Base-by-base conservation (phyloP, 2,329 filamentous ascomycete genomes). In the Alternaria conjuncta region DNA sequence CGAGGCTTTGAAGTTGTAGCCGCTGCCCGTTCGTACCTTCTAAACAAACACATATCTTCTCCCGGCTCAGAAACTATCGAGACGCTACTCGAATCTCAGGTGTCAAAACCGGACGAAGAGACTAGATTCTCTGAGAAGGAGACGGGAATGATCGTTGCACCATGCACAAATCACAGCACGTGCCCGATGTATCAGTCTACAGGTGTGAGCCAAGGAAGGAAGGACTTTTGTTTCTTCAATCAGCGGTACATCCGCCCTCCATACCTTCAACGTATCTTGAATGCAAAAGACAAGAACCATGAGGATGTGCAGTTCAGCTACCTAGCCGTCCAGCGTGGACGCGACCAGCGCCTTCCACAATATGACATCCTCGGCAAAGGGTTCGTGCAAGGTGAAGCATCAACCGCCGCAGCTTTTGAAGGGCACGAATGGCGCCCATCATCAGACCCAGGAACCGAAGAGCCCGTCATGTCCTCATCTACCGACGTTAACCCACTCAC, bases 261-360 rank as follows among this genome's bases (percentile, higher is more conserved):
- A 0, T 97, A 94, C 79, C 85, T 97, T 59, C 93, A 96, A 76
- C 87, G 87, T 50, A 86, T 98, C 50, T 83, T 96, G 20, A 87
- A 88, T 18, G 89, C 87, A 23, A 85, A 81, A 65, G 87, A 90
- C 71, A 88, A 88, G 67, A 97, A 97, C 77, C 92, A 96, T 75
- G 95, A 97, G 77, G 94, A 98, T 74, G 87, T 97, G 13, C 87
- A 93, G 72, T 99, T 94, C 81, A 96, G 92, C 77, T 99, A 97
- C 78, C 76, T 99, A 13, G 92, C 92, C 4, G 87, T 98, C 18
- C 92, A 93, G 75, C 90, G 94, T 20, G 96, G 96, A 7, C 84
- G 88, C 11, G 85, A 90, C 73, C 80, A 85, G 5, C 86, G 88
- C 10, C 70, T 75, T 7, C 64, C 76, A 0, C 46, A 76, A 20